Conservation (phyloP, 352 stramenopile genomes). For the Phytopythium helicoides region DNA sequence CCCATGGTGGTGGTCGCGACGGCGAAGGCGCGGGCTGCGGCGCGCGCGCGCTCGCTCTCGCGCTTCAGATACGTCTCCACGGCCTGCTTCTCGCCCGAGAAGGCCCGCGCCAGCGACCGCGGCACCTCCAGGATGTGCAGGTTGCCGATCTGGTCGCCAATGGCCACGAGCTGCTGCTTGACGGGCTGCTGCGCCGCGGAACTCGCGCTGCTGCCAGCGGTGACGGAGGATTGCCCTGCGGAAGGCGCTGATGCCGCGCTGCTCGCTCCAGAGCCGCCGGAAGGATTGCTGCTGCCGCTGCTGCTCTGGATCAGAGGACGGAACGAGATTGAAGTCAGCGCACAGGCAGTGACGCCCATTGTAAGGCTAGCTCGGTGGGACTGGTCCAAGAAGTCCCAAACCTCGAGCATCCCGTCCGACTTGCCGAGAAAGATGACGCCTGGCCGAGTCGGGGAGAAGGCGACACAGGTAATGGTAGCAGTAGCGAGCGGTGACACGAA, state of each 20-base stretch:
- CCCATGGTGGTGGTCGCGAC: slow-evolving; percentile 5
- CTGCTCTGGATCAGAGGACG: slow-evolving; percentile 22
- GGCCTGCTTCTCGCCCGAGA: slow-evolving; percentile 67
- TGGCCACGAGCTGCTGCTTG: slow-evolving; percentile 89
- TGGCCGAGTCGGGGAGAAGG: slow-evolving; percentile 88
- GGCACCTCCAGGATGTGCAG: slow-evolving; percentile 93
- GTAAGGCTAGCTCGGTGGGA: slow-evolving; percentile 83
- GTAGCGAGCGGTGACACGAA: slow-evolving; percentile 85
- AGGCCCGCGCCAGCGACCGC: slow-evolving; percentile 81
- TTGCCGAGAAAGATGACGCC: slow-evolving; percentile 89
- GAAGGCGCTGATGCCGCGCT: background rate
- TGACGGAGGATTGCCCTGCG: background rate
- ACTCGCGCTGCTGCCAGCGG: slow-evolving; percentile 4
- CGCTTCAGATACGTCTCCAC: slow-evolving; percentile 91
- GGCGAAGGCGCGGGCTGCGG: slow-evolving; percentile 12
- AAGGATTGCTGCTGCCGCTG: slow-evolving; percentile 8
- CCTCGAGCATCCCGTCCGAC: slow-evolving; percentile 87
- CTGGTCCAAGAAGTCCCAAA: slow-evolving; percentile 94
- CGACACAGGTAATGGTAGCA: slow-evolving; percentile 76
- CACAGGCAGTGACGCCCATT: slow-evolving; percentile 79
- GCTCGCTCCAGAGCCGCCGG: slow-evolving; percentile 4
- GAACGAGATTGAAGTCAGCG: slow-evolving; percentile 88
- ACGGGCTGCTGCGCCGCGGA: slow-evolving; percentile 24
- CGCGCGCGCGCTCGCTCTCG: slow-evolving; percentile 69
- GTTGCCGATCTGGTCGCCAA: slow-evolving; percentile 91